Base-by-base conservation (phyloP, 257 asterid genomes). In the Capsicum baccatum region DNA sequence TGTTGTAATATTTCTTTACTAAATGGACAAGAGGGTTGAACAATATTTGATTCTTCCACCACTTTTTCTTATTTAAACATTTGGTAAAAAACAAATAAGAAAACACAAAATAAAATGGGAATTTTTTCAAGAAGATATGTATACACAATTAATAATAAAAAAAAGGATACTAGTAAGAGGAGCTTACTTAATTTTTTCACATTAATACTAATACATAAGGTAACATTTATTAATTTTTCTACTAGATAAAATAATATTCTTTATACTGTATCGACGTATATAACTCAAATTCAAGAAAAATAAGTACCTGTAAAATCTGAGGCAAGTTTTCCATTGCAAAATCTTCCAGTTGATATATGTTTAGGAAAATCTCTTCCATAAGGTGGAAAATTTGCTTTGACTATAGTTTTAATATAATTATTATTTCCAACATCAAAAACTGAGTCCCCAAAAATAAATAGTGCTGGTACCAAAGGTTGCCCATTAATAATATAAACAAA, bases 251-350 rank as follows among this genome's bases (percentile, higher is more conserved):
- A 26, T 64, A 42, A 42, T 8, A 15, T 58, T 5, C 8, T 80
- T 12, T 33, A 2, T 26, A 13, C 0, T 67, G 0, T 26, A 26
- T 17, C 2, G 16, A 17, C 10, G 8, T 78, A 33, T 52, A 8
- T 35, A 59, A 12, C 8, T 42, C 11, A 63, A n/a, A 60, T 19
- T 1, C 26, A 12, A 50, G 4, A 6, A 8, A 11, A 70, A 9
- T 2, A 44, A 48, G 79, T 90, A 93, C 98, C 96, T 2, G 97
- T 93, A 83, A 91, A 95, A 84, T 95, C 98, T 4, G 94, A 88
- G 59, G 98, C 97, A 86, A 95, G 97, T 86, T 91, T 95, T 70
- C 98, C 98, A 84, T 95, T 95, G 47, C 95, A 93, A 64, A 95
- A 95, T 88, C 98, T 92, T 26, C 98, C 98, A 10, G 97, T 93